Base-by-base conservation (phyloP, 768 basidiomycete genomes). In the Daedaleopsis sinensis region DNA sequence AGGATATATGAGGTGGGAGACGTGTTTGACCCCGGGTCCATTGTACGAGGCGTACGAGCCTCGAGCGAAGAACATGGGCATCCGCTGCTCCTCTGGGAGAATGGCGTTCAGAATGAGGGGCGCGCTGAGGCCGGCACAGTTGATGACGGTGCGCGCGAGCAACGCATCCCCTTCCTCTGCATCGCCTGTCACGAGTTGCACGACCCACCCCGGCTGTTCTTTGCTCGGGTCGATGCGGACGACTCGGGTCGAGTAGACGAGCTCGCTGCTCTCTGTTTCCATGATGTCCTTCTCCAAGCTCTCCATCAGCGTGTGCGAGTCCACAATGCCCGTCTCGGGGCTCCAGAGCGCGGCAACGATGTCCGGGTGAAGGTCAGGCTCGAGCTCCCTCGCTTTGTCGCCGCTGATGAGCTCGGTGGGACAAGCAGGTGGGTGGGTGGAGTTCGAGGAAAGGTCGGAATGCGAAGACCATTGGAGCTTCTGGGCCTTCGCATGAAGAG, bases 21-120 rank as follows among this genome's bases (percentile, higher is more conserved):
- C 79, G 13, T 80, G 72, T 15, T 80, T 75, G 44, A 89, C 79
- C 0, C 94, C 94, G 0, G 88, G 87, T 7, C 96, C 95, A 51
- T 82, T 81, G 74, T 98, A 98, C 4, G 88, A 85, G 35, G 93
- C 90, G 70, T 98, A 98, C 5, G 93, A 91, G 9, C 95, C 94
- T 60, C 84, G 84, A 2, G 85, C 93, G 66, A 86, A 95, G 71
- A 85, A 93, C 78, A 93, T 85, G 1, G 90, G 86, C 56, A 94
- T 80, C 12, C 82, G 83, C 52, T 76, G 68, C 36, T 80, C 75
- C 57, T 78, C 76, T 0, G 86, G 84, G 15, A 91, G 79, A 51
- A 94, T 72, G 6, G 86, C 80, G 69, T 94, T 93, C 52, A 90
- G 80, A 60, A 94, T 77, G 60, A 92, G 80, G 35, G 83, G 81